Evolutionary conservation across 345 rosid species (phyloP).

Genomic region (Physaria fendleri): DNA sequence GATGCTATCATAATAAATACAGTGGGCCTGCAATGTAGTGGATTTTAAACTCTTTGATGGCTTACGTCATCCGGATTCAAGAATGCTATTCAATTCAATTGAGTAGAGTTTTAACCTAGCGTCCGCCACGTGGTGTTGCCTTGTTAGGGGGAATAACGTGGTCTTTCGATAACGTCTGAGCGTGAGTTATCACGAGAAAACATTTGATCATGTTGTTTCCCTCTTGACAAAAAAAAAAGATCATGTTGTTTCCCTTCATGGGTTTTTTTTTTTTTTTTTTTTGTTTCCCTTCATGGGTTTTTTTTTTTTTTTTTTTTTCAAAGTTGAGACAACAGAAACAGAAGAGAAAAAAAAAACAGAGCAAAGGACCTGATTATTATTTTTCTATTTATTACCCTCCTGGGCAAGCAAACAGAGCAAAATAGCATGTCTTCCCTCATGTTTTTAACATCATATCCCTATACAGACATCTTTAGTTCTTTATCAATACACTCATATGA

Average conservation of each 20-base stretch:
- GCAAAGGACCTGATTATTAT: background rate
- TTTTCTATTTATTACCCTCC: conserved; percentile 15
- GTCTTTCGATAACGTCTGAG: no score
- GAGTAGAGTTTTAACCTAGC: conserved; percentile 16
- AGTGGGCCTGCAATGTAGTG: background rate
- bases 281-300: no score
- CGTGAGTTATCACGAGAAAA: no score
- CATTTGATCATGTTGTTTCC: no score
- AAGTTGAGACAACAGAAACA: no score
- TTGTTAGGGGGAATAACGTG: conserved; percentile 30
- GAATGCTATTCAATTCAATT: conserved; percentile 23
- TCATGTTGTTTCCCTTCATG: no score
- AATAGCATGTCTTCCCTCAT: conserved; percentile 4
- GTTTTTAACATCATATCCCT: conserved; percentile 19
- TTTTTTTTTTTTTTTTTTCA: no score
- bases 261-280: no score
- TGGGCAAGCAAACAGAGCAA: conserved; percentile 15
- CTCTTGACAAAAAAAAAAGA: no score
- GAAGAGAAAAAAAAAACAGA: no score
- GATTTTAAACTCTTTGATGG: background rate
- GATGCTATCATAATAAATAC: background rate
- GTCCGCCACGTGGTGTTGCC: conserved; percentile 34
- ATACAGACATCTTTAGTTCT: conserved; percentile 20
- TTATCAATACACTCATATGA: conserved; percentile 8
- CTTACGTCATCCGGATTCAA: conserved; percentile 25